Evolutionary conservation across 202 grass and related monocot species (phyloP).

Genomic region (Hordeum pubiflorum): DNA sequence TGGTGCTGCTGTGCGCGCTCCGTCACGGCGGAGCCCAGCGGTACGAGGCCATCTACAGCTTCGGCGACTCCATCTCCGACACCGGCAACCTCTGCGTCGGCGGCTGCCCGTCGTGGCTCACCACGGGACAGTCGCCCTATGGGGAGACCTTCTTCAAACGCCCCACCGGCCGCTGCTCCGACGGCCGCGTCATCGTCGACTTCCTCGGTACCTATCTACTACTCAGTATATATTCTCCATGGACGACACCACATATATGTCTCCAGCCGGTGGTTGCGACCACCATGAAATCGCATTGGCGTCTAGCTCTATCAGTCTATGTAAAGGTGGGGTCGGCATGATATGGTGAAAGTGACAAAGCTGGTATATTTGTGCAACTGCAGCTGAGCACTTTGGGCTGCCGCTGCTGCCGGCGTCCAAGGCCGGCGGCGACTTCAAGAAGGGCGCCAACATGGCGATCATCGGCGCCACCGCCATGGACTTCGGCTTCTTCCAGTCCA

Average conservation of each 20-base stretch:
- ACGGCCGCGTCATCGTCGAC: slow-evolving; percentile 86
- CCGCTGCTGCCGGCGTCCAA: slow-evolving; percentile 70
- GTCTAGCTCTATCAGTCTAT: too few relatives aligned
- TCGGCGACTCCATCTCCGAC: slow-evolving; percentile 93
- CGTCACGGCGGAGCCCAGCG: slow-evolving; percentile 19
- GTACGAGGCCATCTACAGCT: slow-evolving; percentile 88
- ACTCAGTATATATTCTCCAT: too few relatives aligned
- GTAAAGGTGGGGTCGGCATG: not conserved
- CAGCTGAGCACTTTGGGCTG: slow-evolving; percentile 76
- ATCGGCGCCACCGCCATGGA: slow-evolving; percentile 77
- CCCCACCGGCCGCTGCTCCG: slow-evolving; percentile 78
- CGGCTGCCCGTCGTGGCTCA: slow-evolving; percentile 77
- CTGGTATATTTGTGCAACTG: slow-evolving; percentile 20
- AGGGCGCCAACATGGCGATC: slow-evolving; percentile 91
- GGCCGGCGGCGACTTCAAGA: slow-evolving; percentile 52
- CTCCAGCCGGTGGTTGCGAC: too few relatives aligned
- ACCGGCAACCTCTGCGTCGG: slow-evolving; percentile 82
- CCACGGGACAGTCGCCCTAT: slow-evolving; percentile 66
- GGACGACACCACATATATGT: not conserved
- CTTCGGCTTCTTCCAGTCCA: slow-evolving; percentile 61
- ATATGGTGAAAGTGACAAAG: not conserved
- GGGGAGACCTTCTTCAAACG: slow-evolving; percentile 83
- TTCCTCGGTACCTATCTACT: slow-evolving; percentile 44
- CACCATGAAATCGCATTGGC: too few relatives aligned
- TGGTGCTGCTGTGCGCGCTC: slow-evolving; percentile 11